A percentile compares a stretch with the other conserved stretches of the same genome.
Evolutionary conservation across 345 rosid genomes (phyloP).

Genomic region (Kandelia obovata): DNA sequence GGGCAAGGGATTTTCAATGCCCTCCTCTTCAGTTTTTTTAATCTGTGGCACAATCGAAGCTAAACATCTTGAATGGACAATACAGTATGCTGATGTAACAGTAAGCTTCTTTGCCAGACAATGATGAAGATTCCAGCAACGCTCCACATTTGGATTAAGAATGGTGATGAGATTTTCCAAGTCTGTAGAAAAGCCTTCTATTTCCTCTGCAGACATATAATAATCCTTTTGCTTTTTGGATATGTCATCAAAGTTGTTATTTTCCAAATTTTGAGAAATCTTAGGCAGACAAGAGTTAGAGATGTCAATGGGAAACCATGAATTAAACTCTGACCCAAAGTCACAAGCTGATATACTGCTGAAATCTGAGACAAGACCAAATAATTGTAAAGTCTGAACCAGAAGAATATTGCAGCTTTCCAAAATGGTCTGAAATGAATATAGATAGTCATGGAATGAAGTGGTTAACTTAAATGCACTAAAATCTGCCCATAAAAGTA

Average conservation of each 20-base stretch:
- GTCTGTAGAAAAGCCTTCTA: constrained; percentile 46
- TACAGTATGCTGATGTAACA: constrained; percentile 50
- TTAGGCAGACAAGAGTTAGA: constrained; percentile 24
- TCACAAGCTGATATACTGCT: constrained; percentile 20
- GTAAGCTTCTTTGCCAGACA: constrained; percentile 56
- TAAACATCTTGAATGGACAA: constrained; percentile 53
- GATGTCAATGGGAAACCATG: constrained; percentile 51
- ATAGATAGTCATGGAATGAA: constrained; percentile 62
- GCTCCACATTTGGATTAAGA: constrained; percentile 53
- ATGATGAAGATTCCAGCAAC: constrained; percentile 62
- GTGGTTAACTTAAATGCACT: constrained; percentile 54
- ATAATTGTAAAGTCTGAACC: constrained; percentile 35
- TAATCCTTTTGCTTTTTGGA: constrained; percentile 20
- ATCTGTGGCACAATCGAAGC: constrained; percentile 36
- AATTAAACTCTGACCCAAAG: constrained; percentile 24
- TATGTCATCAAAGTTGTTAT: constrained; percentile 20
- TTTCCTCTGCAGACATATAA: constrained; percentile 43
- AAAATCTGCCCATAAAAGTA: constrained; percentile 58
- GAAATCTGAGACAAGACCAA: constrained; percentile 38
- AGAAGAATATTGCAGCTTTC: constrained; percentile 57
- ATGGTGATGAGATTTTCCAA: constrained; percentile 43
- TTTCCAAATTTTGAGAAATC: constrained; percentile 31
- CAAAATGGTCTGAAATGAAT: constrained; percentile 55
- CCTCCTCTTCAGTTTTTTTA: constrained; percentile 36
- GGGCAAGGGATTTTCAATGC: constrained; percentile 26